Evolutionary conservation across 2,329 filamentous ascomycete genomes (phyloP), one percentile per base, ranked within the genome.

Genomic region (Mariannaea elegans): DNA sequence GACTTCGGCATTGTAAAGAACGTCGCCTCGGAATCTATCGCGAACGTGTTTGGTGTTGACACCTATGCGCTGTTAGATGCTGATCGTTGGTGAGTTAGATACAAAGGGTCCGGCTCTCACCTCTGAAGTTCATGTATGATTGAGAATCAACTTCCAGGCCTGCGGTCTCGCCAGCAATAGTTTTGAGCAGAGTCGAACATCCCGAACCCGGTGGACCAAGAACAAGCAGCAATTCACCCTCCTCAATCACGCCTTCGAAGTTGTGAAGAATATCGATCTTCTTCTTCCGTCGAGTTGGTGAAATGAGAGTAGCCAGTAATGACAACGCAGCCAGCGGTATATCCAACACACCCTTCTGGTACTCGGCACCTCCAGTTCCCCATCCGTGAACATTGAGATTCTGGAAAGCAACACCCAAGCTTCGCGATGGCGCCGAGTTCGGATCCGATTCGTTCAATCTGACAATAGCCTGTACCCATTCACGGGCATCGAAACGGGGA

Each of bases 1-100:
- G 45, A 73, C 71, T 71, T 91, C 89, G 1, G 88, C 85, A 58
- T 89, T 89, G 71, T 90, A 90, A 10, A 90, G 77, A 2, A 87
- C 80, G 69, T 83, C 84, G 53, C 82, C 82, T 3, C 84, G 76
- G 59, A 83, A 86, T 10, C 80, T 69, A 2, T 75, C 73, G 18
- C 76, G 72, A 65, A 82, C 81, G 3, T 71, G 71, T 19, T 74
- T 71, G 3, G 62, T 54, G 6, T 71, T 68, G 18, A 73, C 73
- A 1, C 72, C 72, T 71, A 12, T 1, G 1, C 2, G 4, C 27
- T 4, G 38, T 64, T 52, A 63, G 63, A 5, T 27, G n/a, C 3
- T 3, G 9, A 19, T 24, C 1, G 3, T 24, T 10, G 12, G 18
- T 7, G 8, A 7, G 24, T 36, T 7, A 14, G 4, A 34, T 18